Conservation (phyloP, 352 stramenopile species). For the Phytophthora citricola region DNA sequence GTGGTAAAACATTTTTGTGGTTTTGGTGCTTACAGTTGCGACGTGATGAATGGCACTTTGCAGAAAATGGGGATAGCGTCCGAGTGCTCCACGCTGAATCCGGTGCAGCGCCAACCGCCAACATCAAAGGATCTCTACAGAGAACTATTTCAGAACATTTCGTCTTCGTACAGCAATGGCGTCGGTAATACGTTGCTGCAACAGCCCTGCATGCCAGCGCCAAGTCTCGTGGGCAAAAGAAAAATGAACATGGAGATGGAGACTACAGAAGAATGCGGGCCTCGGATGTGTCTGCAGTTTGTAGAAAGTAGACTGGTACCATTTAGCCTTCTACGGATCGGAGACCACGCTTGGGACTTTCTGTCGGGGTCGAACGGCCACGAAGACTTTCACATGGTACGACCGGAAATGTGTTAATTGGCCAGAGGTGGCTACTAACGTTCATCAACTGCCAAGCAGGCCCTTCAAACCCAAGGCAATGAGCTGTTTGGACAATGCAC, state of each 20-base stretch:
- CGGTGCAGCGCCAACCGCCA: constrained; percentile 1
- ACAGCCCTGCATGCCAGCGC: constrained; percentile 31
- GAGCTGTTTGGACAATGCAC: constrained; percentile 58
- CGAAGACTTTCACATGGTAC: constrained; percentile 48
- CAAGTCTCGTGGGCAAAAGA: constrained; percentile 27
- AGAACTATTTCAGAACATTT: constrained; percentile 48
- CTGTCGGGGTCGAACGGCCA: constrained; percentile 34
- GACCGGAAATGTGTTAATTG: not conserved
- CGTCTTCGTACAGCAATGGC: constrained; percentile 33
- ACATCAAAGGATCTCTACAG: constrained; percentile 43
- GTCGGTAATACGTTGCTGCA: constrained; percentile 37
- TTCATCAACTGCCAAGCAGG: constrained; percentile 25
- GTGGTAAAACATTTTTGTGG: not conserved
- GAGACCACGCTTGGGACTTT: constrained; percentile 53
- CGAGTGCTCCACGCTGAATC: not conserved
- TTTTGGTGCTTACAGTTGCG: constrained; percentile 10
- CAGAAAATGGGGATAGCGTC: constrained; percentile 34
- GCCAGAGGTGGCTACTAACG: constrained; percentile 1
- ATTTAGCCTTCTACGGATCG: constrained; percentile 38
- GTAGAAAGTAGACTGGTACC: constrained; percentile 49
- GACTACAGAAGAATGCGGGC: constrained; percentile 32
- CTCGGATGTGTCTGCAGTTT: constrained; percentile 56
- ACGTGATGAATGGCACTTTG: constrained; percentile 3
- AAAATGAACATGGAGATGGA: constrained; percentile 66
- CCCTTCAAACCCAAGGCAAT: constrained; percentile 49